Base-by-base conservation (phyloP, 495 filamentous ascomycete genomes). In the Penicillium parvum region DNA sequence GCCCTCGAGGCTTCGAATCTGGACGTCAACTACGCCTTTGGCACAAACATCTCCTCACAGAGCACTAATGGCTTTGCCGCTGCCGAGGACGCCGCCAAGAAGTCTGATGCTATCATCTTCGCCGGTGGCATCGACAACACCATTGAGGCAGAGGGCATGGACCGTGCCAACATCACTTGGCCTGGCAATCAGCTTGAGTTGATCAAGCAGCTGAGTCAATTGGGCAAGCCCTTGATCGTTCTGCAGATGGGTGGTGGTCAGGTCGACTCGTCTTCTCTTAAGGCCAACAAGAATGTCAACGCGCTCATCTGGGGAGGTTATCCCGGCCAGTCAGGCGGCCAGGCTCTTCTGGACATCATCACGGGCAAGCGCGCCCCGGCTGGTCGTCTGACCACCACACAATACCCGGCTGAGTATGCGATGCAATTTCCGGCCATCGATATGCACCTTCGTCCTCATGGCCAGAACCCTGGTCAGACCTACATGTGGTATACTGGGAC, bases 401-500 rank as follows among this genome's bases (percentile, higher is more conserved):
- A 80, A 43, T 84, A 84, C 47, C 76, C 77, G 0, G 73, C 69
- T 1, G 48, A 66, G 8, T 82, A 81, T 48, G 73, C 74, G 2
- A 37, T 61, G 33, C 53, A 75, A 22, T 71, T 81, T 47, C 68
- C 76, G 0, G 74, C 76, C 44, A 77, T 69, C 0, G 71, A 83
- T 40, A 81, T 82, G 77, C 57, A 49, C 19, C 57, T 83, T 5
- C 72, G 78, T 0, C 77, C 79, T 0, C 63, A 61, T 19, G 47
- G 58, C 0, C 25, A 32, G 5, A 73, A 67, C 32, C 60, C 63
- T 0, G 77, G 79, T 1, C 69, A 77, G 33, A 84, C 80, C 0
- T 84, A 84, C 43, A 76, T 73, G 52, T 84, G 75, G 75, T 84
- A 81, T 48, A 75, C 71, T 1, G 72, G 72, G 8, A 69, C 53